phyloP scores from a whole-genome alignment of 2,329 filamentous ascomycete species.

The Alternaria sp. region DNA sequence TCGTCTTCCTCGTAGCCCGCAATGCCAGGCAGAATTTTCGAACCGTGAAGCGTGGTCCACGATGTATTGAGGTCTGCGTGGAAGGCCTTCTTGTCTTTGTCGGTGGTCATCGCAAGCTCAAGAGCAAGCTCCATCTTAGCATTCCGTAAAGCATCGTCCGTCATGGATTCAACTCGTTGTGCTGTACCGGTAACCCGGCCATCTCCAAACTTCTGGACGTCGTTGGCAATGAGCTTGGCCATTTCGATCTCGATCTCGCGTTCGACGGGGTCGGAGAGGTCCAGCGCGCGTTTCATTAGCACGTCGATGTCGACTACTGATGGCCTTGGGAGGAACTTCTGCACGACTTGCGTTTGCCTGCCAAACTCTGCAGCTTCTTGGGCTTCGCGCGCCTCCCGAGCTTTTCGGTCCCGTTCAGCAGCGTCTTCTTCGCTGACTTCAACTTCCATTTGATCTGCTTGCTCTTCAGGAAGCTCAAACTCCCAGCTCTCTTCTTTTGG shows the following conservation, averaged over 20 bases:
- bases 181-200: constrained; percentile 70
- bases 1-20: constrained; percentile 82
- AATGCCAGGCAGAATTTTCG: constrained; percentile 74
- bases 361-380: constrained; percentile 75
- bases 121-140: constrained; percentile 80
- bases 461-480: constrained; percentile 87
- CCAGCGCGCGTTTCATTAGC: constrained; percentile 70
- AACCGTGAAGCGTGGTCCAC: constrained; percentile 61
- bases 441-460: constrained; percentile 65
- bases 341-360: constrained; percentile 90
- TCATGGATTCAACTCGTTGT: constrained; percentile 69
- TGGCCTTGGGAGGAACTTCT: constrained; percentile 82
- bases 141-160: constrained; percentile 75
- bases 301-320: constrained; percentile 73
- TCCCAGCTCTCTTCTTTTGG: constrained; percentile 96
- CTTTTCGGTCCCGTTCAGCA: constrained; percentile 78
- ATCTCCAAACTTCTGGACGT: constrained; percentile 78
- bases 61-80: constrained; percentile 50
- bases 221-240: constrained; percentile 80
- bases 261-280: constrained; percentile 70
- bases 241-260: constrained; percentile 78
- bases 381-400: constrained; percentile 69
- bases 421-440: constrained; percentile 71
- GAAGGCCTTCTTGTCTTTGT: constrained; percentile 63
- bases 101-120: constrained; percentile 65